Percentiles rank a stretch among this genome's conserved stretches.
phyloP scores from a whole-genome alignment of 1,284 basidiomycete genomes.

The Amylostereum areolatum region DNA sequence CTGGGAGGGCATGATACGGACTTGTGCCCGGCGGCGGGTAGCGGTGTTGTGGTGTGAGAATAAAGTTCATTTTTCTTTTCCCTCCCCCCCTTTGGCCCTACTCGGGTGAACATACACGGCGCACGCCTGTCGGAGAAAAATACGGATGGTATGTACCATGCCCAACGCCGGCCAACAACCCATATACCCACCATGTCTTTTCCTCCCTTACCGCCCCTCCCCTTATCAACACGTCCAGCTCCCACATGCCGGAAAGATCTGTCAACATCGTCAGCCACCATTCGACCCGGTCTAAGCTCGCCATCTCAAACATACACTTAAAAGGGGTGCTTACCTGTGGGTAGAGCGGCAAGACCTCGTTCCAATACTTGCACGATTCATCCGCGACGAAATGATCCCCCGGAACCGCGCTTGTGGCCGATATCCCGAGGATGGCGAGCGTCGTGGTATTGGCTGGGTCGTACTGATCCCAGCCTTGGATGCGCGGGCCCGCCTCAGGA shows the following conservation, averaged over 20 bases:
- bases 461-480: constrained; percentile 21
- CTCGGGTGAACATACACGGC: too few species aligned
- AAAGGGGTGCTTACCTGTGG: constrained; percentile 16
- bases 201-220: neutral
- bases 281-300: neutral
- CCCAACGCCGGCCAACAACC: too few species aligned
- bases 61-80: too few species aligned
- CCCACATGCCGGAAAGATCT: neutral
- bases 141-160: too few species aligned
- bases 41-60: too few species aligned
- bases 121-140: too few species aligned
- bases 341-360: constrained; percentile 20
- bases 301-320: neutral
- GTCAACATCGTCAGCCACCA: neutral
- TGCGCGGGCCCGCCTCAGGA: constrained; percentile 20
- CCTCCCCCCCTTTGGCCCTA: too few species aligned
- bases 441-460: constrained; percentile 17
- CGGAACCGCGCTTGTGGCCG: constrained; percentile 15
- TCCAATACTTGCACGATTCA: constrained; percentile 21
- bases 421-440: constrained; percentile 21
- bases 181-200: too few species aligned
- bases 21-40: too few species aligned
- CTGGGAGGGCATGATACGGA: too few species aligned
- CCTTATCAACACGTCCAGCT: neutral
- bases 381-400: constrained; percentile 19